Conservation (phyloP, 2,329 filamentous ascomycete species). For the Stagonosporopsis chrysanthemi region DNA sequence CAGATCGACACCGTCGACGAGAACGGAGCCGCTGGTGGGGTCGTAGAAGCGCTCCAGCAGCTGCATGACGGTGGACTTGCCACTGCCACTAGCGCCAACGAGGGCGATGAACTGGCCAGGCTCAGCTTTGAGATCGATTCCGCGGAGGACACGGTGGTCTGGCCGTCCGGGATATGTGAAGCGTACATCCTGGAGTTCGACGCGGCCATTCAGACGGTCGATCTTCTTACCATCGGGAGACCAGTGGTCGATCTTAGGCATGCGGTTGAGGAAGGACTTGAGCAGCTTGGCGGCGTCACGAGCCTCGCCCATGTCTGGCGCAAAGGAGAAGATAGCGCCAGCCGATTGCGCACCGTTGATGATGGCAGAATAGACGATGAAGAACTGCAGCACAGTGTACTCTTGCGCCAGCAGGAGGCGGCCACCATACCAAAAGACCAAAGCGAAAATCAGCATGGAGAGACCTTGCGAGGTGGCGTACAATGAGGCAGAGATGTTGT, state of each 20-base stretch:
- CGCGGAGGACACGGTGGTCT: slow-evolving; percentile 89
- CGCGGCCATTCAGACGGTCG: slow-evolving; percentile 65
- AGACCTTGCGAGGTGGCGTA: slow-evolving; percentile 87
- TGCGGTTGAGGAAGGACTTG: slow-evolving; percentile 82
- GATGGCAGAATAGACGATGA: slow-evolving; percentile 85
- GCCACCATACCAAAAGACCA: slow-evolving; percentile 52
- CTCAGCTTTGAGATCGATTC: slow-evolving; percentile 75
- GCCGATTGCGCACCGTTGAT: slow-evolving; percentile 93
- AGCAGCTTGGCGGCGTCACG: slow-evolving; percentile 82
- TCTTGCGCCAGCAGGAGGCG: slow-evolving; percentile 50
- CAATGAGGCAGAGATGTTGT: slow-evolving; percentile 77
- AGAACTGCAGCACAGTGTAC: slow-evolving; percentile 84
- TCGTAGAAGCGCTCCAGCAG: slow-evolving; percentile 96
- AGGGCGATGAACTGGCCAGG: slow-evolving; percentile 87
- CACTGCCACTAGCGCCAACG: slow-evolving; percentile 92
- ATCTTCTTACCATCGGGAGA: slow-evolving; percentile 55
- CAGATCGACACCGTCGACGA: slow-evolving; percentile 84
- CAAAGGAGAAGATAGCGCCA: slow-evolving; percentile 91
- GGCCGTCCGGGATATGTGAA: slow-evolving; percentile 93
- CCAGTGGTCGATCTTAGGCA: slow-evolving; percentile 71
- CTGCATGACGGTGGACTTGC: slow-evolving; percentile 92
- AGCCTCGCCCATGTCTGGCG: slow-evolving; percentile 96
- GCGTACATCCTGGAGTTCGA: slow-evolving; percentile 92
- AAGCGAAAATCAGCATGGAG: slow-evolving; percentile 55
- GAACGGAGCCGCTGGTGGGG: slow-evolving; percentile 79